Base-by-base conservation (phyloP, 192 early-diverging fungal species). In the Linderina pennispora region DNA sequence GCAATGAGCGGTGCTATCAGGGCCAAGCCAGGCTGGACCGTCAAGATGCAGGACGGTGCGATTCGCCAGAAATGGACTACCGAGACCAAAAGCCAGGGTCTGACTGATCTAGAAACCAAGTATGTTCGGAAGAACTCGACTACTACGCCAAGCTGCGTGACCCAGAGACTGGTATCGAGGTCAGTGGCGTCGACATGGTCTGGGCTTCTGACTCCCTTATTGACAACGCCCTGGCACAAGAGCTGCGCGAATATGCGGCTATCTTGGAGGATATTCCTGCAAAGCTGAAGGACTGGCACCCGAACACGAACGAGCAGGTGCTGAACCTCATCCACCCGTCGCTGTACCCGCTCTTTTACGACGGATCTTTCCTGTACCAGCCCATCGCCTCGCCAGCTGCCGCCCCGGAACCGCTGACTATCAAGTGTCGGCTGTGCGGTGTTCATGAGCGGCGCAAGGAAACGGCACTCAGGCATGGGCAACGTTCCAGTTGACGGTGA, bases 281-380 rank as follows among this genome's bases (percentile, higher is more conserved):
- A n/a, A n/a, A n/a, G n/a, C 53, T 37, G 14, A 54, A 48, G 41
- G 69, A 76, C 50, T 80, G 68, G 55, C 72, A 75, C 41, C 64
- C 65, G 2, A 54, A 65, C 8, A 63, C 53, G 39, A 50, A 73
- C 47, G 43, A 76, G 24, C 67, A 72, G 45, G 75, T 80, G 13
- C 60, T 77, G 8, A 66, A 77, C 31, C 64, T 80, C 5, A 65
- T 80, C 5, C 64, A 80, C 34, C 78, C 72, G 8, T 77, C 75
- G 41, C 63, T 80, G 10, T 77, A 50, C 49, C 71, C 71, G 41
- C 52, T 80, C 4, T 41, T 72, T 14, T 72, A 72, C 49, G 10
- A 26, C 3, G 16, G 32, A 8, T 56, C 68, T 15, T 21, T 72
- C 8, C 21, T 64, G 6, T 21, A 36, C 1, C 32, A 48, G 34